Percentiles rank a stretch among this genome's conserved stretches.
phyloP scores from a whole-genome alignment of 129 eudicot species.

The Flaveria robusta region DNA sequence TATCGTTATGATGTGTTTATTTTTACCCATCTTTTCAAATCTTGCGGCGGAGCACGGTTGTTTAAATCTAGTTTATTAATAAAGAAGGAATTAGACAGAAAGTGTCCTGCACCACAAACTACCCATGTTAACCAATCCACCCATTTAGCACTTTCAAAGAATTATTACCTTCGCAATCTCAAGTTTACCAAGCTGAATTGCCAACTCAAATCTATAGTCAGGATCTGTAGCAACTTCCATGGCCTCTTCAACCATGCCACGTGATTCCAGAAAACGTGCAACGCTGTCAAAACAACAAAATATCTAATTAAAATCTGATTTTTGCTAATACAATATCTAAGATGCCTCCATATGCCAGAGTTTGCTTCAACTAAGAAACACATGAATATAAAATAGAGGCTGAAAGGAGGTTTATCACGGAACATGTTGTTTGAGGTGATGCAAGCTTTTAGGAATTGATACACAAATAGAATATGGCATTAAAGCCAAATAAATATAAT shows the following conservation, averaged over 20 bases:
- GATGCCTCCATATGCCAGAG: constrained; percentile 14
- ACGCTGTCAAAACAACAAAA: constrained; percentile 47
- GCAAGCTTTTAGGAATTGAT: not conserved
- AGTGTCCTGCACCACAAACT: not conserved
- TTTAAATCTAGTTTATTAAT: too few relatives aligned
- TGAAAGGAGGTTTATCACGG: not conserved
- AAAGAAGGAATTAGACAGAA: not conserved
- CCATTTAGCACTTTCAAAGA: not conserved
- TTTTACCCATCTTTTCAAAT: too few relatives aligned
- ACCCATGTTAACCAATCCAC: not conserved
- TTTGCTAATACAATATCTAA: not conserved
- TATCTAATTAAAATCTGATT: constrained; percentile 5
- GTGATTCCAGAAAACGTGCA: constrained; percentile 92
- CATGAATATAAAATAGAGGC: constrained; percentile 13
- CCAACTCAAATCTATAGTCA: constrained; percentile 87
- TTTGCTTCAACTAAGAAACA: not conserved
- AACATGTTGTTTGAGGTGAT: not conserved
- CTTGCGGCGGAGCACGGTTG: too few relatives aligned
- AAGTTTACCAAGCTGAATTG: constrained; percentile 84
- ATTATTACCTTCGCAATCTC: constrained; percentile 68
- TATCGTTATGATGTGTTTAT: too few relatives aligned
- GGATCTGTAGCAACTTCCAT: constrained; percentile 94
- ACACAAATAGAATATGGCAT: not conserved
- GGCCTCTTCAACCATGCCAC: constrained; percentile 86
- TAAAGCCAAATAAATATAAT: not conserved